Percentiles rank a stretch among this genome's conserved stretches.
These are phyloP conservation scores for Ulmus americana DNA, from an alignment of 331 rosid species.

Conservation along the genomic window DNA sequence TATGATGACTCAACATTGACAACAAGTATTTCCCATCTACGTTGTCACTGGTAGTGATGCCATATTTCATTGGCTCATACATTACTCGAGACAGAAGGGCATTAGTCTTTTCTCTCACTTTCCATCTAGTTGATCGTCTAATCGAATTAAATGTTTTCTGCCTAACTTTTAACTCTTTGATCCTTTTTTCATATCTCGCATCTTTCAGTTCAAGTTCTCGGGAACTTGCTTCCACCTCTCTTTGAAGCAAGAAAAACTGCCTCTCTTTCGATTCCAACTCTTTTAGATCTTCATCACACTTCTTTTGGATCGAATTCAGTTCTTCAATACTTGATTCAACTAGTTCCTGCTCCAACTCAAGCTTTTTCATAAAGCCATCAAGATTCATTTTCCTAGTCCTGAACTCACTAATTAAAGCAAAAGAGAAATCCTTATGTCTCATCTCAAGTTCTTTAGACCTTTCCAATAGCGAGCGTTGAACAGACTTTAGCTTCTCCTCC, in stretches of 20 bases:
- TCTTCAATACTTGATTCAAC: background rate
- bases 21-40: background rate
- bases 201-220: constrained; percentile 21
- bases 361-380: background rate
- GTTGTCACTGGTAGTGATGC: background rate
- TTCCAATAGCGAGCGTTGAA: constrained; percentile 15
- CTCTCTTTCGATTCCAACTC: constrained; percentile 21
- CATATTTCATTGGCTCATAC: constrained; percentile 6
- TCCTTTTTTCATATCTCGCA: constrained; percentile 9
- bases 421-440: constrained; percentile 2
- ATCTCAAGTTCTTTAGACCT: constrained; percentile 9
- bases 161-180: constrained; percentile 7
- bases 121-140: background rate
- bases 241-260: constrained; percentile 7
- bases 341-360: constrained; percentile 21
- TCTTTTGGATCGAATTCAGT: background rate
- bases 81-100: constrained; percentile 9
- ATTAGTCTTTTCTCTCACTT: constrained; percentile 10
- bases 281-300: constrained; percentile 2
- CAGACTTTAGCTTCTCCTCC: constrained; percentile 16
- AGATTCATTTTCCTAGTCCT: constrained; percentile 18
- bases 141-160: constrained; percentile 20
- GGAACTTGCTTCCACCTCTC: constrained; percentile 21
- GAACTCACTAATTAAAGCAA: constrained; percentile 13
- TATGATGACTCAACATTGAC: background rate